These are phyloP conservation scores for Anisodus acutangulus DNA, from an alignment of 257 asterid species.

Conservation along the genomic window DNA sequence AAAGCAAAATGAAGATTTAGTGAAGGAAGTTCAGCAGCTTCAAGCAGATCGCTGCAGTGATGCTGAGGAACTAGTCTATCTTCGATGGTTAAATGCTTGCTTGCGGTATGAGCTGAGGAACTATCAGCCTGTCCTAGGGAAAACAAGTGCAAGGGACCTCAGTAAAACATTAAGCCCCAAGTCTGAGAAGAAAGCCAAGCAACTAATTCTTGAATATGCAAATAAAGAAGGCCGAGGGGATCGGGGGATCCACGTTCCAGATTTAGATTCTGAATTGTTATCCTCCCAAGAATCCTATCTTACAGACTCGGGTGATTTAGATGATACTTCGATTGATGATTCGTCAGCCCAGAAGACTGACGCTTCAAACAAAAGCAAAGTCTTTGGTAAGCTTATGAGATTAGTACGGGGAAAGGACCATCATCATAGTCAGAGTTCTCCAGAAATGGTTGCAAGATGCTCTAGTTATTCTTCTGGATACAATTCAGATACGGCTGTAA, in stretches of 20 bases:
- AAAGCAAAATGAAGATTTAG: slow-evolving; percentile 60
- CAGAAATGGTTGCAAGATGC: slow-evolving; percentile 30
- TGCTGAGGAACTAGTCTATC: slow-evolving; percentile 80
- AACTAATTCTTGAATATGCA: slow-evolving; percentile 77
- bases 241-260: slow-evolving; percentile 37
- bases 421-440: slow-evolving; percentile 37
- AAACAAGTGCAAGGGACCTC: slow-evolving; percentile 78
- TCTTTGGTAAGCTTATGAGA: slow-evolving; percentile 64
- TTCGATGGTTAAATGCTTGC: slow-evolving; percentile 94
- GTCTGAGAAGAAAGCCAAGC: slow-evolving; percentile 82
- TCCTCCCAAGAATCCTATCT: slow-evolving; percentile 57
- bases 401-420: slow-evolving; percentile 62
- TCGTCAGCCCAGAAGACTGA: slow-evolving; percentile 40
- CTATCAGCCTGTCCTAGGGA: slow-evolving; percentile 55
- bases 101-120: slow-evolving; percentile 78
- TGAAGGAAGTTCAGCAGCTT: slow-evolving; percentile 70
- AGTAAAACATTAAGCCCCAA: slow-evolving; percentile 76
- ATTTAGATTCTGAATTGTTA: slow-evolving; percentile 66
- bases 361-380: slow-evolving; percentile 44
- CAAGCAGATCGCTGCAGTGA: slow-evolving; percentile 63
- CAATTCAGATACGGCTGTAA: slow-evolving; percentile 32
- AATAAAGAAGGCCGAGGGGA: slow-evolving; percentile 48
- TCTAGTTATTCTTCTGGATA: slow-evolving; percentile 33
- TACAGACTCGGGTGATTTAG: slow-evolving; percentile 62
- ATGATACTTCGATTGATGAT: slow-evolving; percentile 46